Evolutionary conservation across 805 yeast species (phyloP).

Genomic region (Huiozyma sinensis): DNA sequence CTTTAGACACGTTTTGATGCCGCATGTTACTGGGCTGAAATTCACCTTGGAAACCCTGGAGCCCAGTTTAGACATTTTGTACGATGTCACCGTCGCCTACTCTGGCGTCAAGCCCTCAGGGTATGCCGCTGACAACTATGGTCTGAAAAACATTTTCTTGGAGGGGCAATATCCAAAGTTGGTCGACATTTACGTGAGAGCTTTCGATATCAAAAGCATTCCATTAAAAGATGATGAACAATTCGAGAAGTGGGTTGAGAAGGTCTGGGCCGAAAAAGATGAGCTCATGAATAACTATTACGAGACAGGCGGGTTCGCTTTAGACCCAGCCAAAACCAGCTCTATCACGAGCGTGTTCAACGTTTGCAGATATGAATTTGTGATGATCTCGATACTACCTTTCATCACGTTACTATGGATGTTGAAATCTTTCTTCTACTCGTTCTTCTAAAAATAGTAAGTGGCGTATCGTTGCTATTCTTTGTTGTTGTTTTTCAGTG

Average conservation of each 20-base stretch:
- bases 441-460: not conserved
- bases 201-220: constrained; percentile 46
- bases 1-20: constrained; percentile 61
- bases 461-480: too few relatives aligned
- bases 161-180: constrained; percentile 61
- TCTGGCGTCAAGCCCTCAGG: constrained; percentile 52
- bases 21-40: constrained; percentile 72
- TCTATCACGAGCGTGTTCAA: constrained; percentile 15
- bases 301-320: constrained; percentile 40
- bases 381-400: constrained; percentile 13
- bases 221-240: constrained; percentile 46
- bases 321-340: constrained; percentile 10
- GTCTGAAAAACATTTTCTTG: constrained; percentile 52
- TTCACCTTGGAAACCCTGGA: constrained; percentile 48
- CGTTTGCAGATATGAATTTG: constrained; percentile 12
- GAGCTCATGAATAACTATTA: constrained; percentile 51
- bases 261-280: constrained; percentile 75
- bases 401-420: constrained; percentile 3
- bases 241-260: constrained; percentile 68
- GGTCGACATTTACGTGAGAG: constrained; percentile 56
- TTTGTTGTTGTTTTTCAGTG: not conserved
- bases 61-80: constrained; percentile 45
- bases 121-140: constrained; percentile 69
- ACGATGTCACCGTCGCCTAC: constrained; percentile 80
- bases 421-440: constrained; percentile 1